phyloP scores from a whole-genome alignment of 1,139 yeast species.

The Blastobotrys apis region DNA sequence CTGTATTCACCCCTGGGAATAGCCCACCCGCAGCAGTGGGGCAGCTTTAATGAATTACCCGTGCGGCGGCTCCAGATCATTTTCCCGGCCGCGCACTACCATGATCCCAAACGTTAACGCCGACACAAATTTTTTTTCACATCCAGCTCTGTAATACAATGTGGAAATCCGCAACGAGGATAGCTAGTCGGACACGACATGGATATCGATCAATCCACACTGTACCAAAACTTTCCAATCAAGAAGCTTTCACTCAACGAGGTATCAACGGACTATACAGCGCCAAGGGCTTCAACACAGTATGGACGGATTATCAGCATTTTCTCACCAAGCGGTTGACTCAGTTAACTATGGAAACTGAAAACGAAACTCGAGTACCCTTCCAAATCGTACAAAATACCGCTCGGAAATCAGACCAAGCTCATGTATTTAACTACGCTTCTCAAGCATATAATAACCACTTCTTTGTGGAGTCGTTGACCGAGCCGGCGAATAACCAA shows the following conservation, averaged over 20 bases:
- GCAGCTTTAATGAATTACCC: no score
- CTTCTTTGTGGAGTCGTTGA: slow-evolving; percentile 70
- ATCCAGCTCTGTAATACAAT: no score
- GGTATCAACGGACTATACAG: slow-evolving; percentile 76
- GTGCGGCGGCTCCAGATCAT: no score
- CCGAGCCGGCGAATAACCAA: slow-evolving; percentile 23
- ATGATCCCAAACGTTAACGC: neutral
- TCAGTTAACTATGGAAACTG: slow-evolving; percentile 63
- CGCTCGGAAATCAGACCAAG: slow-evolving; percentile 63
- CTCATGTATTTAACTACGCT: slow-evolving; percentile 77
- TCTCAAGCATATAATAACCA: slow-evolving; percentile 93
- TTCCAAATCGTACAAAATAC: slow-evolving; percentile 72
- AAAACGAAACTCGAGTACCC: slow-evolving; percentile 72
- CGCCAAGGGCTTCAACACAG: slow-evolving; percentile 59
- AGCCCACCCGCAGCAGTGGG: no score
- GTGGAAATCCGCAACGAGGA: slow-evolving; percentile 1
- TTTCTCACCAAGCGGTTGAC: slow-evolving; percentile 64
- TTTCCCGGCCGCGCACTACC: neutral
- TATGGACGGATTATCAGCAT: slow-evolving; percentile 81
- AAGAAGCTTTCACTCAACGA: slow-evolving; percentile 37
- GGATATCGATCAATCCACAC: slow-evolving; percentile 59
- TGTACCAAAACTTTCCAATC: slow-evolving; percentile 55
- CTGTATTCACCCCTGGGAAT: no score
- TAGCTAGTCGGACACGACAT: slow-evolving; percentile 15
- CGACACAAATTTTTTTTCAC: no score